Base-by-base conservation (phyloP, 176 grass and related monocot genomes). In the Canna indica region DNA sequence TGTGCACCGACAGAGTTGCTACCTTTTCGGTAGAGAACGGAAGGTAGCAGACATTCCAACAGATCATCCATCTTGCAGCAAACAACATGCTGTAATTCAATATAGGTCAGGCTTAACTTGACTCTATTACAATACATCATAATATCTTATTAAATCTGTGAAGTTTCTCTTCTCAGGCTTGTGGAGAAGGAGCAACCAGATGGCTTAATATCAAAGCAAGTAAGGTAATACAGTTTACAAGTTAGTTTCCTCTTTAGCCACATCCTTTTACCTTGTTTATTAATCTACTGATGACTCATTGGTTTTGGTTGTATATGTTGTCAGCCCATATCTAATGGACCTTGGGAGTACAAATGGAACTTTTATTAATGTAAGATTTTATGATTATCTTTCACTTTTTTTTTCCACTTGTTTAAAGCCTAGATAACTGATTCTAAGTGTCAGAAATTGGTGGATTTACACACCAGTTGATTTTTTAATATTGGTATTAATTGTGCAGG, bases 21-120 rank as follows among this genome's bases (percentile, higher is more conserved):
- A 99, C 62, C 82, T 99, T 77, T 97, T 93, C 67, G 94, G 94
- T 83, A 99, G 94, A 81, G 94, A 99, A 69, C 85, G 94, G 75
- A 93, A 72, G 72, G 84, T 99, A 65, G 94, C 89, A 77, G 89
- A 99, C 26, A 68, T 99, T 79, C 82, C 94, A 36, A 99, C 89
- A 10, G 94, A 99, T 79, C 89, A 99, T 76, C 89, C 89, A 16
- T 99, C 94, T 70, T 99, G 94, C 76, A 99, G 89, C 81, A 99
- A 99, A 47, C 94, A 99, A 48, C 94, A 99, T 74, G 89, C 94
- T 1, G 86, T 85, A 69, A 79, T 85, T 78, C 83, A 85, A 68
- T 85, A 81, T 52, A 85, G 83, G 83, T 81, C 39, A 80, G n/a
- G 16, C 67, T 80, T 83, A 52, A 76, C 79, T 70, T 88, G 35